Evolutionary conservation across 2,329 filamentous ascomycete species (phyloP), one percentile per base, ranked within the genome.

Genomic region (Colletotrichum sp.): DNA sequence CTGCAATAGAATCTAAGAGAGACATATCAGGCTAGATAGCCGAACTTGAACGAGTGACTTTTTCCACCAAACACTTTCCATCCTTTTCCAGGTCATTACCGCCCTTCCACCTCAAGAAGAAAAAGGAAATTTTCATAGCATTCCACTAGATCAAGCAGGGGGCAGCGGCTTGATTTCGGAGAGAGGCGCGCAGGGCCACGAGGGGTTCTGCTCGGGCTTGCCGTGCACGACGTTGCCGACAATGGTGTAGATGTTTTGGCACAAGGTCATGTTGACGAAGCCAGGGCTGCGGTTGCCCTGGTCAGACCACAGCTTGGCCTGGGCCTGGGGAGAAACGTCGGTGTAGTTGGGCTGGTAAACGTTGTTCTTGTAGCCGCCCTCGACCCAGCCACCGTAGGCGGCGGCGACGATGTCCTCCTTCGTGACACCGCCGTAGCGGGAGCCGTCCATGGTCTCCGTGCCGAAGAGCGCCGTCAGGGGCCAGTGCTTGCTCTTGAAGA

Each of bases 221-320:
- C 57, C 28, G 26, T 60, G 57, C 16, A 30, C 85, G 4, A 84
- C 84, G 2, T 80, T 81, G 5, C 81, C 78, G 4, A 89, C 90
- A 76, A 89, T 91, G 74, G 88, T 83, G 78, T 88, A 88, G 12
- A 88, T 55, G 72, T 60, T 60, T 13, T 28, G 24, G 57, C 57
- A 60, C 57, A 88, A 87, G 3, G 85, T 83, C 63, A 88, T 84
- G 78, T 90, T 90, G 4, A 90, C 66, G 74, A 90, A 90, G 2
- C 85, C 85, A 39, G 90, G 82, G 0, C 88, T 86, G 59, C 80
- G 82, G 16, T 76, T 65, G 3, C 77, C 69, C 0, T 76, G 69
- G 18, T 69, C 68, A 0, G 80, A 78, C 13, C 79, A 79, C 16
- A 82, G 77, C 9, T 83, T 78, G 8, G 80, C 79, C 4, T 89